phyloP scores from a whole-genome alignment of 2,329 filamentous ascomycete species.

The Penicillium brevicompactum region DNA sequence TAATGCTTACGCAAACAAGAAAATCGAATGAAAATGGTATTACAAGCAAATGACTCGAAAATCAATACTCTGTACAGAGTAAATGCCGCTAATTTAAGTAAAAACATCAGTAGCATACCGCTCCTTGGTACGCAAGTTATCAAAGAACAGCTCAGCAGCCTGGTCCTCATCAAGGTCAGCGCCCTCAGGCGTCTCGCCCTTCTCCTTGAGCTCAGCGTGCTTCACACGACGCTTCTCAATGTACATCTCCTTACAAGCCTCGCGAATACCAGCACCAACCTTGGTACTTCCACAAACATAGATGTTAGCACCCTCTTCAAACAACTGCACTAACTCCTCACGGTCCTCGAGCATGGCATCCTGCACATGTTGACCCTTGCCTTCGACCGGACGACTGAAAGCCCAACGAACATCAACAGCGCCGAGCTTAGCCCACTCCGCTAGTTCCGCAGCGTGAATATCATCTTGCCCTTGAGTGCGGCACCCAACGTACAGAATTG shows the following conservation, averaged over 20 bases:
- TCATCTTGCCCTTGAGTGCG: constrained; percentile 38
- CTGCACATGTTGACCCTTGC: constrained; percentile 56
- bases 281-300: constrained; percentile 66
- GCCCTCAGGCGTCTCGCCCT: constrained; percentile 36
- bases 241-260: constrained; percentile 40
- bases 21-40: background rate
- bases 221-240: constrained; percentile 32
- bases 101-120: constrained; percentile 65
- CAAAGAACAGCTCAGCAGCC: constrained; percentile 33
- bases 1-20: no score
- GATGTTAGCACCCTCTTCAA: constrained; percentile 55
- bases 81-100: constrained; percentile 22
- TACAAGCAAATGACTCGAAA: background rate
- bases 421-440: constrained; percentile 62
- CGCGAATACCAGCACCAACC: constrained; percentile 53
- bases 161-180: constrained; percentile 27
- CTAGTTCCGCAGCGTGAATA: constrained; percentile 38
- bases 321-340: constrained; percentile 48
- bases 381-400: constrained; percentile 55
- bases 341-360: constrained; percentile 54
- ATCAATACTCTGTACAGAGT: no score
- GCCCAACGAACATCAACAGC: constrained; percentile 64
- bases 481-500: constrained; percentile 40
- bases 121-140: constrained; percentile 47
- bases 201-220: constrained; percentile 37